Evolutionary conservation across 495 filamentous ascomycete genomes (phyloP), one percentile per base, ranked within the genome.

Genomic region (Aspergillus taichungensis): DNA sequence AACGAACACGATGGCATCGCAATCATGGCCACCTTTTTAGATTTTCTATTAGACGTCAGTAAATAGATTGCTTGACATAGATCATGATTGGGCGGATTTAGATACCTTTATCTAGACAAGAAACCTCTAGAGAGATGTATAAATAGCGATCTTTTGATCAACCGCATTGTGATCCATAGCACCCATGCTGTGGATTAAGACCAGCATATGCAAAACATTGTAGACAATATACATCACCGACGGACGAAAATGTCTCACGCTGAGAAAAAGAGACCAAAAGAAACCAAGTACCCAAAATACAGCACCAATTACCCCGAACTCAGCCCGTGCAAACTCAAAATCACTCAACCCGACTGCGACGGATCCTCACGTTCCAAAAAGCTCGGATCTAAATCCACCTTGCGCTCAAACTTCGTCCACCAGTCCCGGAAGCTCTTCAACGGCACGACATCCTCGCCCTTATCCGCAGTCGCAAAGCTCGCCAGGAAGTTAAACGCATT

Each of bases 401-500:
- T 83, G 33, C 77, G 78, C 78, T 99, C 92, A 71, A 99, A 99
- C 66, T 95, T 96, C 40, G 66, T 73, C 92, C 92, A 99, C 92
- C 94, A 99, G 43, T 95, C 89, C 60, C 85, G 81, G 63, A 99
- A 97, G 9, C 82, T 84, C 67, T 83, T 87, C 43, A 99, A 59
- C 30, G 94, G 88, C 14, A 99, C 85, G 9, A 94, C 80, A 59
- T 96, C 91, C 40, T 83, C 75, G 8, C 78, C 85, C 31, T 67
- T 73, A 12, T 69, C 69, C 7, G 58, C 64, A 37, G 72, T 73
- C 36, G 83, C 84, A 73, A 94, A 97, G 54, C 89, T 85, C 14
- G 90, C 81, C 36, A 99, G 69, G 61, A 94, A 97, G 63, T 97
- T 95, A 55, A 95, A 99, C n/a, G 89, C 90, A 61, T 95, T 94